Evolutionary conservation across 495 filamentous ascomycete species (phyloP).

Genomic region (Geoglossum glabrum): DNA sequence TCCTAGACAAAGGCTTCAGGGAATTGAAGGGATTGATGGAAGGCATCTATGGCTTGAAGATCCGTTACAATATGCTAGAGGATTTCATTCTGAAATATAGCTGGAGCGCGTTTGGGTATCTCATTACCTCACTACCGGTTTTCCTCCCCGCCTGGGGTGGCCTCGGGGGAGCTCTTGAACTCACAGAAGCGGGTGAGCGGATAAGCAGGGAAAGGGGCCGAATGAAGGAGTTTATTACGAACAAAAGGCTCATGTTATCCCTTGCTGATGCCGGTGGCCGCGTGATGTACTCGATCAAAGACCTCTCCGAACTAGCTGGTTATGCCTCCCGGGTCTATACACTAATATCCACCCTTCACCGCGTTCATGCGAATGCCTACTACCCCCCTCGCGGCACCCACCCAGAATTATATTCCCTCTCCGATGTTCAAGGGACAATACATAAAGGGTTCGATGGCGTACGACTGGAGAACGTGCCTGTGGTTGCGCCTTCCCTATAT

Average conservation of each 20-base stretch:
- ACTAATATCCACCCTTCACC: slow-evolving; percentile 80
- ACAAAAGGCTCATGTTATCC: slow-evolving; percentile 95
- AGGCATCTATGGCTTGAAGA: slow-evolving; percentile 84
- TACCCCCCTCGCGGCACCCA: slow-evolving; percentile 41
- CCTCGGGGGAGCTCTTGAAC: slow-evolving; percentile 47
- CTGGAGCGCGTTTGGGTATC: slow-evolving; percentile 94
- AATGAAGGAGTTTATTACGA: slow-evolving; percentile 99
- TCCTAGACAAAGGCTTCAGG: slow-evolving; percentile 76
- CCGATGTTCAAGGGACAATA: slow-evolving; percentile 78
- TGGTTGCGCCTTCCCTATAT: slow-evolving; percentile 69
- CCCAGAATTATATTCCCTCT: slow-evolving; percentile 67
- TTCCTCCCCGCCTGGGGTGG: slow-evolving; percentile 94
- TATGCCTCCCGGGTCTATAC: slow-evolving; percentile 92
- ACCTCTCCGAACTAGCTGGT: slow-evolving; percentile 86
- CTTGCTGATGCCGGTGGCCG: slow-evolving; percentile 88
- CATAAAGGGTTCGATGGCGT: slow-evolving; percentile 92
- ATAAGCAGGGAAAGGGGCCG: slow-evolving; percentile 46
- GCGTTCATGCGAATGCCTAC: slow-evolving; percentile 81
- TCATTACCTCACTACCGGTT: slow-evolving; percentile 77
- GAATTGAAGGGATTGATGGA: slow-evolving; percentile 91
- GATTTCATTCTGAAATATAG: slow-evolving; percentile 97
- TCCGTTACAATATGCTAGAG: slow-evolving; percentile 96
- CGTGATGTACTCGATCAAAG: slow-evolving; percentile 99
- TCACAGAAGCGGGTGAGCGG: slow-evolving; percentile 22
- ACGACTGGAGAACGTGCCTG: slow-evolving; percentile 77